Base-by-base conservation (phyloP, 495 filamentous ascomycete genomes). In the Trichoderma parareesei region DNA sequence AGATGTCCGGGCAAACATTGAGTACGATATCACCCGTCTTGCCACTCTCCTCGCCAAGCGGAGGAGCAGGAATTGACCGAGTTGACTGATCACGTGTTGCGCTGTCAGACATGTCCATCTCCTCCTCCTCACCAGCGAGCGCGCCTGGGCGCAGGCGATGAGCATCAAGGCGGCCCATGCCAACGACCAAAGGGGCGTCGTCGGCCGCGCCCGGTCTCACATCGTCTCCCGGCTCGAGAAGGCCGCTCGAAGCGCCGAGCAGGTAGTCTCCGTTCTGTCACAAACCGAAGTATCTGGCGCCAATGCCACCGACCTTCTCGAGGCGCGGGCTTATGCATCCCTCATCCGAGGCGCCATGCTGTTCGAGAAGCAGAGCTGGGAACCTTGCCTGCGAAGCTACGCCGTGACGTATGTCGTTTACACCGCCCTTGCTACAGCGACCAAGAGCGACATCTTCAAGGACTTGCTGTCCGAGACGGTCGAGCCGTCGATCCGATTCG, bases 101-200 rank as follows among this genome's bases (percentile, higher is more conserved):
- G 63, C 35, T 14, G 65, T 62, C 38, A 96, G 93, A 71, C 93
- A 88, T 72, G 85, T 89, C 46, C 81, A 91, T 66, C 82, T 96
- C 49, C 81, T 93, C 49, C 82, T 99, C 63, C 84, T 96, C 68
- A 88, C 87, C 41, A 84, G 92, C 65, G 95, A 99, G 77, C 84
- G 95, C 68, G 91, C 95, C 62, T 98, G 95, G 92, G 95, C 95
- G 2, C 87, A 96, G 72, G 95, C 93, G 62, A 94, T 97, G 92
- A 82, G 89, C 68, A 91, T 97, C 83, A 97, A 96, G 74, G 84
- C 92, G 6, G 75, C 84, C 33, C 90, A 96, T 73, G 84, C 90
- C 48, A 85, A 90, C 69, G 91, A 93, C 67, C 81, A 83, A 42
- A 87, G 91, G 73, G 86, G 87, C 41, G 87, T 95, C 63, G 81